phyloP scores from a whole-genome alignment of 108 stramenopile species.

The Skeletonema potamos region DNA sequence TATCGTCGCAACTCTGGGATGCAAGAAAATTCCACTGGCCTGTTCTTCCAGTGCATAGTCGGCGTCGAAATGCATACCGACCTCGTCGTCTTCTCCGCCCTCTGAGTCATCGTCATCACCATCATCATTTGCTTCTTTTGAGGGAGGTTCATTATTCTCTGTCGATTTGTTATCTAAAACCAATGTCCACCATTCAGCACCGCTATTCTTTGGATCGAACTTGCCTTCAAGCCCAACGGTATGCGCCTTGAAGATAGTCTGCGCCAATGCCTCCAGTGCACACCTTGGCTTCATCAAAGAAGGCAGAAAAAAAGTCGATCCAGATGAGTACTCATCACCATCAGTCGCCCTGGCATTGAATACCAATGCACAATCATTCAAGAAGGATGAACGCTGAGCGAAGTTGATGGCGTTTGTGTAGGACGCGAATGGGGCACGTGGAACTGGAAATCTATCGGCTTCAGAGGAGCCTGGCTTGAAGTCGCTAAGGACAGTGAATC shows the following conservation, averaged over 20 bases:
- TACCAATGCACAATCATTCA: constrained; percentile 70
- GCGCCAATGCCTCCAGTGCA: constrained; percentile 79
- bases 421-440: constrained; percentile 65
- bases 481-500: constrained; percentile 39
- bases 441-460: constrained; percentile 52
- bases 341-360: constrained; percentile 79
- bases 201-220: constrained; percentile 72
- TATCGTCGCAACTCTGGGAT: constrained; percentile 86
- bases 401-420: constrained; percentile 50
- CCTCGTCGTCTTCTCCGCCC: constrained; percentile 67
- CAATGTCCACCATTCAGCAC: constrained; percentile 94
- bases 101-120: constrained; percentile 49
- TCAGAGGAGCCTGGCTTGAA: constrained; percentile 16
- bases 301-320: constrained; percentile 84
- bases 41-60: constrained; percentile 91
- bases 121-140: constrained; percentile 15
- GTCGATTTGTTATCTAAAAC: constrained; percentile 57
- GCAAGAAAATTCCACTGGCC: constrained; percentile 56
- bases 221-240: constrained; percentile 49
- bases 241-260: constrained; percentile 74
- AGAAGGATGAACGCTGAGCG: constrained; percentile 25
- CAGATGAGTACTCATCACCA: constrained; percentile 71
- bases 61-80: constrained; percentile 90
- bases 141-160: constrained; percentile 17
- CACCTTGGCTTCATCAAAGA: constrained; percentile 77